Percentiles rank a stretch among this genome's conserved stretches.
phyloP scores from a whole-genome alignment of 73 alveolate species.

The Tetrahymena thermophila region DNA sequence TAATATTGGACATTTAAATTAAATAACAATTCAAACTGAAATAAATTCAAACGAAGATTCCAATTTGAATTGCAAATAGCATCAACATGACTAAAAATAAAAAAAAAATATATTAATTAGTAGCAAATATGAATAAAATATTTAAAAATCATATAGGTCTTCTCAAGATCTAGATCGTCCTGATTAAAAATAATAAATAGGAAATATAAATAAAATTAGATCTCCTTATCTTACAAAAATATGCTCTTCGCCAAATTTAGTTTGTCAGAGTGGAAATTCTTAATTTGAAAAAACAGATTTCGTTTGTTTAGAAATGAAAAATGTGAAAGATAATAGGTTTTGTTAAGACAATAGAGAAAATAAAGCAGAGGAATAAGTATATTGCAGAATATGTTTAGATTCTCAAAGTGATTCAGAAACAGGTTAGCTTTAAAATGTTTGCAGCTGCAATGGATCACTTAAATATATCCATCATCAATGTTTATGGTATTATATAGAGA shows the following conservation, averaged over 20 bases:
- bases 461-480: neutral
- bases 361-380: neutral
- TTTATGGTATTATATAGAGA: neutral
- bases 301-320: neutral
- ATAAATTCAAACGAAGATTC: neutral
- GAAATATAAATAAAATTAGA: no score
- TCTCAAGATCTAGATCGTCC: no score
- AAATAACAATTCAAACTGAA: neutral
- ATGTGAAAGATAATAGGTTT: neutral
- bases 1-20: no score
- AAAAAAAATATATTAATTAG: no score
- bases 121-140: no score
- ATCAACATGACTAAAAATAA: no score
- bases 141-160: no score
- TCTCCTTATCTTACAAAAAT: no score
- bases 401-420: neutral
- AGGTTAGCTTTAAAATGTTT: neutral
- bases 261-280: no score
- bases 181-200: no score
- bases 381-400: neutral
- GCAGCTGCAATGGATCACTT: neutral
- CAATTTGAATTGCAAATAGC: neutral
- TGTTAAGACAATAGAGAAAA: neutral
- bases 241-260: no score
- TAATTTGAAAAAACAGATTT: no score